These are phyloP conservation scores for Ascochyta viciae-villosae DNA, from an alignment of 2,329 filamentous ascomycete genomes.

Conservation along the genomic window DNA sequence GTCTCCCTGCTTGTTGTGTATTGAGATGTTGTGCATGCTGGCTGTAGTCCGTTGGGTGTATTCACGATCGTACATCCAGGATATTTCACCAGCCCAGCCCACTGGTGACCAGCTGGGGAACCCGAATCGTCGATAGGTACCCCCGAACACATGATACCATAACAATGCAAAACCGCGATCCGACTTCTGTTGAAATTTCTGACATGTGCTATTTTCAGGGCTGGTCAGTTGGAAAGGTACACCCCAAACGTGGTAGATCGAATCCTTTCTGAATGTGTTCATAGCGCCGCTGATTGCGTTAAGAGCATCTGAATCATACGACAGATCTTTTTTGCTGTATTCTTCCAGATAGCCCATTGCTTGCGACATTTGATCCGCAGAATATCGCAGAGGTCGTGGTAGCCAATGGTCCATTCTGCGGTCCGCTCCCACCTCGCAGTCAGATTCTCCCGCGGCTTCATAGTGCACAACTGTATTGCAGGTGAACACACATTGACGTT, in stretches of 20 bases:
- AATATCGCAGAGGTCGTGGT: no score
- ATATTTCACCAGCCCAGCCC: not conserved
- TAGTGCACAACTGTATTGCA: not conserved
- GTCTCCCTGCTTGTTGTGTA: not conserved
- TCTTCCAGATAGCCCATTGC: no score
- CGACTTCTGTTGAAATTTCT: no score
- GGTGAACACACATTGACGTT: not conserved
- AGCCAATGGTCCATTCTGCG: no score
- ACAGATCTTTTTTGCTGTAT: not conserved
- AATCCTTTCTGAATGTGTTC: not conserved
- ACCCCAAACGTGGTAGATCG: not conserved
- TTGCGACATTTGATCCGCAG: no score
- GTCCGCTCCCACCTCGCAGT: no score
- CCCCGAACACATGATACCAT: no score
- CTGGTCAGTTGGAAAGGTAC: not conserved
- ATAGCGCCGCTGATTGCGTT: not conserved
- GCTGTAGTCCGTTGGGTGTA: not conserved
- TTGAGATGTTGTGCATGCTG: not conserved
- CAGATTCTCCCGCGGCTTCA: not conserved
- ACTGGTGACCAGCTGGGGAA: not conserved
- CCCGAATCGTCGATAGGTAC: not conserved
- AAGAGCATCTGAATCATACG: not conserved
- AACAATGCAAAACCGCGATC: no score
- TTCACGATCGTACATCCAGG: accelerated
- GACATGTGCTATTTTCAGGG: no score